Percentiles rank a stretch among this genome's conserved stretches.
These are phyloP conservation scores for Chlamydomonas reinhardtii DNA, from an alignment of 163 green algal genomes.

Conservation along the genomic window DNA sequence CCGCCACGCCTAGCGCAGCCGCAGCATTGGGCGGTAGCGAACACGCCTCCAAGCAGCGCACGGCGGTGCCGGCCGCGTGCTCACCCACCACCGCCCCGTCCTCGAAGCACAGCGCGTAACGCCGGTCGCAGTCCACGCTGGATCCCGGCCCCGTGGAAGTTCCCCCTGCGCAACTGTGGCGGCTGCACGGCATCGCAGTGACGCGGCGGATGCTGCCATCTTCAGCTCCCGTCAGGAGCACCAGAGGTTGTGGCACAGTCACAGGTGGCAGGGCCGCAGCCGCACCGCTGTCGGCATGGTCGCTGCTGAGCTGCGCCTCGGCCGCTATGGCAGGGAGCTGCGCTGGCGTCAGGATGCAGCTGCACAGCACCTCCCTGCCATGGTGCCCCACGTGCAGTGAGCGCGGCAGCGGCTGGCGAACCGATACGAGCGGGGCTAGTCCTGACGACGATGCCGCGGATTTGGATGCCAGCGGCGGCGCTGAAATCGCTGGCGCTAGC, in stretches of 20 bases:
- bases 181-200: not conserved
- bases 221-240: conserved; percentile 23
- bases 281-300: not conserved
- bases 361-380: conserved; percentile 23
- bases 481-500: no score
- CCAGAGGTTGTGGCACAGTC: not conserved
- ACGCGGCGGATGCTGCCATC: conserved; percentile 33
- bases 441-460: not conserved
- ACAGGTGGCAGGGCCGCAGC: not conserved
- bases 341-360: not conserved
- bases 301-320: not conserved
- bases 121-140: not conserved
- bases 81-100: conserved; percentile 21
- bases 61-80: conserved; percentile 31
- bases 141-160: no score
- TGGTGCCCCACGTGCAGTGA: conserved; percentile 25
- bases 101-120: conserved; percentile 2
- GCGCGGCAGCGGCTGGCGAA: not conserved
- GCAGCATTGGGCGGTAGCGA: not conserved
- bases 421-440: no score
- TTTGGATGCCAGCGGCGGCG: not conserved
- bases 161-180: no score
- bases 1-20: not conserved
- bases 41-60: conserved; percentile 19
- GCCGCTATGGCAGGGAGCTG: not conserved